Conservation (phyloP, 805 yeast genomes). For the Yarrowia porcina region DNA sequence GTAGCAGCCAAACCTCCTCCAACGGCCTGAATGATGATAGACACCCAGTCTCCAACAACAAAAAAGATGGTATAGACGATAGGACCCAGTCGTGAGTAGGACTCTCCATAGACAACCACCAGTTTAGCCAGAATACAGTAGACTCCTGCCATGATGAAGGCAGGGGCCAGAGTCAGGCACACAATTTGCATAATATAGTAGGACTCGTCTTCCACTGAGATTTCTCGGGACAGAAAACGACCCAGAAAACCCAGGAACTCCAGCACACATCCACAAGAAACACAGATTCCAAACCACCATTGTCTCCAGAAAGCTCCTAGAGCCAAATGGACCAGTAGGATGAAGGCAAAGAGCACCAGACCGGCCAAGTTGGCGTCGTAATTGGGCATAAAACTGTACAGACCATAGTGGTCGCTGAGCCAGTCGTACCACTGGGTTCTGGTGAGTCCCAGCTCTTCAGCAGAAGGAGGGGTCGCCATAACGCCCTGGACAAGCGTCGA, state of each 20-base stretch:
- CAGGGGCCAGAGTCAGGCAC: slow-evolving; percentile 72
- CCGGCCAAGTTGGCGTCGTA: slow-evolving; percentile 49
- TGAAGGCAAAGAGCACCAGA: slow-evolving; percentile 51
- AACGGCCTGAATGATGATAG: slow-evolving; percentile 65
- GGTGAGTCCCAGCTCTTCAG: neutral
- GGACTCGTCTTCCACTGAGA: slow-evolving; percentile 35
- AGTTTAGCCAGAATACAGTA: slow-evolving; percentile 69
- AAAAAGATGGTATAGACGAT: slow-evolving; percentile 61
- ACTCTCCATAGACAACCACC: slow-evolving; percentile 53
- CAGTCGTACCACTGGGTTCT: slow-evolving; percentile 11
- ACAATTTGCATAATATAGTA: slow-evolving; percentile 62
- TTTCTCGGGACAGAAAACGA: slow-evolving; percentile 57
- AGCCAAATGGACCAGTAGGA: slow-evolving; percentile 44
- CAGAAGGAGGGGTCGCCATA: neutral
- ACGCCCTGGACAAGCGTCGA: neutral
- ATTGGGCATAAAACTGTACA: slow-evolving; percentile 7
- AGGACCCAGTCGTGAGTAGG: slow-evolving; percentile 51
- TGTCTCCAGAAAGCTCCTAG: slow-evolving; percentile 50
- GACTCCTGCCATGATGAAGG: slow-evolving; percentile 77
- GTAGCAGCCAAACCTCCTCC: slow-evolving; percentile 73
- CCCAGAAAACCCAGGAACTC: slow-evolving; percentile 55
- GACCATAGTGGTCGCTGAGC: neutral
- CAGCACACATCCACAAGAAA: slow-evolving; percentile 34
- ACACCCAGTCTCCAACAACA: slow-evolving; percentile 59
- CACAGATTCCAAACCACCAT: slow-evolving; percentile 61